Percentiles rank a stretch among this genome's conserved stretches.
phyloP scores from a whole-genome alignment of 1,284 basidiomycete species.

The Leccinum fuscescens region DNA sequence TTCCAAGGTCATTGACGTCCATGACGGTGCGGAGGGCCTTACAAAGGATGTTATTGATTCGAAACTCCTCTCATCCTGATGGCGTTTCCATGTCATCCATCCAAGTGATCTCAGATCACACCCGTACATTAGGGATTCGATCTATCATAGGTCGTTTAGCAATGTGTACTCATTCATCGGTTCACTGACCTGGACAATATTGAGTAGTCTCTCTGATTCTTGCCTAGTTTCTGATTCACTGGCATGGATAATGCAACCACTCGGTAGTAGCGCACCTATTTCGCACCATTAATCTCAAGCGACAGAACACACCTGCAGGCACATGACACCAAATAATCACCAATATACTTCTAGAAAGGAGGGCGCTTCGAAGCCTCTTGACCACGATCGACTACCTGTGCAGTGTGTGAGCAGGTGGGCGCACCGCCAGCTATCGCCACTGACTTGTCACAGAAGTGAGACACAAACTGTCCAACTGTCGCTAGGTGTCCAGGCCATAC shows the following conservation, averaged over 20 bases:
- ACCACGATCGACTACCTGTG: no score
- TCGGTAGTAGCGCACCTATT: background rate
- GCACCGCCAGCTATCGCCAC: no score
- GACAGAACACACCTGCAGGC: no score
- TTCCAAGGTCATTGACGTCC: slow-evolving; percentile 74
- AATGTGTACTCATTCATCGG: background rate
- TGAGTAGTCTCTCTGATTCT: background rate
- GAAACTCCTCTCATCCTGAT: slow-evolving; percentile 44
- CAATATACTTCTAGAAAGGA: background rate
- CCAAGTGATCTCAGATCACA: background rate
- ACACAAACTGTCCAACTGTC: background rate
- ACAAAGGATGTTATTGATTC: slow-evolving; percentile 71
- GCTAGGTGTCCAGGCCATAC: background rate
- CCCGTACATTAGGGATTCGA: background rate
- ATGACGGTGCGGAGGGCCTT: slow-evolving; percentile 77
- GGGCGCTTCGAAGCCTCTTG: no score
- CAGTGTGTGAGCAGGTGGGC: background rate
- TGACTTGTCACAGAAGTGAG: background rate
- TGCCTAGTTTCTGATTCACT: background rate
- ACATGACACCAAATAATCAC: no score
- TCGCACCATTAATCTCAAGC: no score
- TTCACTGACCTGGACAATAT: background rate
- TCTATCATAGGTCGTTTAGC: background rate
- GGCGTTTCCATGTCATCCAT: background rate
- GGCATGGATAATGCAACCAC: background rate